Evolutionary conservation across 31 red algal species (phyloP).

Genomic region (Porphyra umbilicalis): DNA sequence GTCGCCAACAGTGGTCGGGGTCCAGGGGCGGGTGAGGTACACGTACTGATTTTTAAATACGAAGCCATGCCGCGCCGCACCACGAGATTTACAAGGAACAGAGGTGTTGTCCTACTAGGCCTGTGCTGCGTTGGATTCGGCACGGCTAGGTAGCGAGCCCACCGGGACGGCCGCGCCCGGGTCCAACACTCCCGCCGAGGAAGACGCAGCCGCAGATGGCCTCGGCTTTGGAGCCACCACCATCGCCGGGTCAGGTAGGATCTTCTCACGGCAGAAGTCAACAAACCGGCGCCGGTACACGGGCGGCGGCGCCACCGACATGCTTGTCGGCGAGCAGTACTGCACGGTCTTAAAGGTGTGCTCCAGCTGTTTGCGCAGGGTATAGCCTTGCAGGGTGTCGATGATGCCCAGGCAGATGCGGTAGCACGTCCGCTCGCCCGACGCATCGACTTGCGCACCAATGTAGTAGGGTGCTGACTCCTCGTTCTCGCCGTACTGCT

Average conservation of each 20-base stretch:
- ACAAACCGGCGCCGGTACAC: conserved; percentile 54
- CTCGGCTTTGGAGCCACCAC: not conserved
- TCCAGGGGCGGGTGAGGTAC: too few species aligned
- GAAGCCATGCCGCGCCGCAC: not conserved
- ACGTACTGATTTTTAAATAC: too few species aligned
- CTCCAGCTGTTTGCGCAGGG: conserved; percentile 62
- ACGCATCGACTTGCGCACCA: conserved; percentile 33
- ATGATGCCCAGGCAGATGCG: conserved; percentile 92
- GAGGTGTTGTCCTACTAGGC: not conserved
- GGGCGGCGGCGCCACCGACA: conserved; percentile 50
- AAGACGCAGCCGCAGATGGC: not conserved
- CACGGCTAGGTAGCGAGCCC: not conserved
- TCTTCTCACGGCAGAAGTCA: conserved; percentile 35
- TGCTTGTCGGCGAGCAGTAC: conserved; percentile 24
- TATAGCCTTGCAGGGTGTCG: conserved; percentile 86
- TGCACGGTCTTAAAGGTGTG: conserved; percentile 44
- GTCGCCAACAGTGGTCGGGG: too few species aligned
- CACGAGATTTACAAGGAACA: not conserved
- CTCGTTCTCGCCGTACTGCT: conserved; percentile 33
- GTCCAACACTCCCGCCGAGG: too few species aligned
- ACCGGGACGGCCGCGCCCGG: not conserved
- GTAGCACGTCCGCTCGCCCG: conserved; percentile 41
- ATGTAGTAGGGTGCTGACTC: conserved; percentile 43
- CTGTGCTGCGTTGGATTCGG: not conserved
- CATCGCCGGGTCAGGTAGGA: conserved; percentile 38